Base-by-base conservation (phyloP, 2,329 filamentous ascomycete species). In the Ambrosiella cleistominuta region DNA sequence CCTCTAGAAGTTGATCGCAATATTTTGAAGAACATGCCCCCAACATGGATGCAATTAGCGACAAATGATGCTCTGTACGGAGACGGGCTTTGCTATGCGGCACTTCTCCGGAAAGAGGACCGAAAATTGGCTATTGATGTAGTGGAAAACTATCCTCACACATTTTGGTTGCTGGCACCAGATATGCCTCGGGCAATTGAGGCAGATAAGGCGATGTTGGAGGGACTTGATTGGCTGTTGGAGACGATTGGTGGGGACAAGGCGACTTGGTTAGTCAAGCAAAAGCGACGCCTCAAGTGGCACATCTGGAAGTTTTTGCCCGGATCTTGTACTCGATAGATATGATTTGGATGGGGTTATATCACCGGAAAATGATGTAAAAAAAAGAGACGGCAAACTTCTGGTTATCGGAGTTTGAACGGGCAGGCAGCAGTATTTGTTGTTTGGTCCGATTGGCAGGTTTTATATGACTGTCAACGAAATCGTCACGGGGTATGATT, bases 21-120 rank as follows among this genome's bases (percentile, higher is more conserved):
- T 13, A 63, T 66, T 11, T 53, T 76, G 47, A 57, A 62, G 4
- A 65, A 60, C 1, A 64, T 71, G 61, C 70, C 72, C 58, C 66
- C 68, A 59, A 73, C 72, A 50, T 78, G 72, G 70, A 69, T 77
- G 13, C 75, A 78, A 66, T 65, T 76, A 3, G 72, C 70, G 60
- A 74, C 72, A 7, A 77, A 77, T 56, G 75, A 78, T 61, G 70
- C 71, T 45, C 68, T 76, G 60, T 77, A 76, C 64, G 74, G 72
- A 17, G 75, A 78, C 64, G 75, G 75, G 8, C 61, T 74, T 7
- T 77, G 74, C 62, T 76, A 76, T 63, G 74, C 71, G 3, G 70
- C 71, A 64, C 64, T 68, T 2, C 64, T 78, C 60, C 66, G 64
- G 45, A 64, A 67, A 11, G 69, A 67, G 3, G 71, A 70, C 9